Evolutionary conservation across 1,284 basidiomycete genomes (phyloP).

Genomic region (Malassezia dermatis): DNA sequence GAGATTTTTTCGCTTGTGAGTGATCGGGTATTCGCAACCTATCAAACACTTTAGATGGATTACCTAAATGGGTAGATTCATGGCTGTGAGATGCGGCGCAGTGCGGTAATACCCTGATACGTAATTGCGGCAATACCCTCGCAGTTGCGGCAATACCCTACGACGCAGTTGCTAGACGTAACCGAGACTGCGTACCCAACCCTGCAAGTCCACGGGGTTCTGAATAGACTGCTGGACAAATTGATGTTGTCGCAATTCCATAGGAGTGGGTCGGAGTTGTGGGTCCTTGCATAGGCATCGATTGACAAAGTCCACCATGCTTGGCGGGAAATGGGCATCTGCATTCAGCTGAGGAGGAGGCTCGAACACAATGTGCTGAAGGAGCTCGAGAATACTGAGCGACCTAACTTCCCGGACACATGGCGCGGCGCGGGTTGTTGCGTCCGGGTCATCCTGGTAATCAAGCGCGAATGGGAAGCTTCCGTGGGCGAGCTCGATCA

Average conservation of each 20-base stretch:
- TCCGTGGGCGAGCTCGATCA: constrained; percentile 87
- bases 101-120: background rate
- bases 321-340: constrained; percentile 26
- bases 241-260: constrained; percentile 31
- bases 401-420: constrained; percentile 38
- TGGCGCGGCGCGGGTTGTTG: background rate
- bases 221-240: constrained; percentile 28
- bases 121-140: too few species aligned
- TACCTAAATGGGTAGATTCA: background rate
- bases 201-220: constrained; percentile 27
- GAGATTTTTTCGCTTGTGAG: too few species aligned
- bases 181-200: constrained; percentile 18
- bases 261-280: constrained; percentile 32
- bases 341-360: constrained; percentile 36
- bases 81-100: background rate
- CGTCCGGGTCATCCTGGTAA: constrained; percentile 15
- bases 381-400: constrained; percentile 89
- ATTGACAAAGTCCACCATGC: constrained; percentile 39
- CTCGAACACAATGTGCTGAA: constrained; percentile 88
- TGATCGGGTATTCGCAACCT: background rate
- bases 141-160: background rate
- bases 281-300: constrained; percentile 42
- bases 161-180: background rate
- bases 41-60: background rate
- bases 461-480: constrained; percentile 66